Evolutionary conservation across 345 rosid genomes (phyloP).

Genomic region (Syzygium grande): DNA sequence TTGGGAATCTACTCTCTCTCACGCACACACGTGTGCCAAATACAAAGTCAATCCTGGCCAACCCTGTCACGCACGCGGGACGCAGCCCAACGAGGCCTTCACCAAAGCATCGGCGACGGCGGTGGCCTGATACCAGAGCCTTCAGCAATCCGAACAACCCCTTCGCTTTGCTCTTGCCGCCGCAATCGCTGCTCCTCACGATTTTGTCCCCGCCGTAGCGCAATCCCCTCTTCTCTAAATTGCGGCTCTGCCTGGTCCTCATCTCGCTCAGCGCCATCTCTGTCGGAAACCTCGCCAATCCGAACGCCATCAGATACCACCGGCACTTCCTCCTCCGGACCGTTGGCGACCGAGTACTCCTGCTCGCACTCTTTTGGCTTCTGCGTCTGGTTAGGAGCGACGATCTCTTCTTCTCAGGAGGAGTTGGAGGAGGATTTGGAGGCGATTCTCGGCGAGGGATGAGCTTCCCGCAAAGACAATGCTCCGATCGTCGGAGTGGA

Average conservation of each 20-base stretch:
- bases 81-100: not conserved
- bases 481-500: not conserved
- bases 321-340: conserved; percentile 16
- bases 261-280: conserved; percentile 39
- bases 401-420: not conserved
- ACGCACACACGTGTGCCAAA: no score
- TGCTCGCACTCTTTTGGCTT: not conserved
- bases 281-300: conserved; percentile 29
- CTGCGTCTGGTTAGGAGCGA: not conserved
- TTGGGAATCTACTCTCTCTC: not conserved
- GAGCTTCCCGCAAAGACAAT: conserved; percentile 11
- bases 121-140: conserved; percentile 6
- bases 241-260: conserved; percentile 35
- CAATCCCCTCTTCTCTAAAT: not conserved
- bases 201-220: not conserved
- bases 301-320: conserved; percentile 43
- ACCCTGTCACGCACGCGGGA: not conserved
- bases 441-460: not conserved
- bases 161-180: not conserved
- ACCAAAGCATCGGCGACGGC: not conserved
- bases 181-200: conserved; percentile 18
- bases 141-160: not conserved
- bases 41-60: no score
- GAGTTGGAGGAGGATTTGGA: not conserved
- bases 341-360: not conserved